phyloP scores from a whole-genome alignment of 345 rosid species.

The Psidium friedrichsthalianum region DNA sequence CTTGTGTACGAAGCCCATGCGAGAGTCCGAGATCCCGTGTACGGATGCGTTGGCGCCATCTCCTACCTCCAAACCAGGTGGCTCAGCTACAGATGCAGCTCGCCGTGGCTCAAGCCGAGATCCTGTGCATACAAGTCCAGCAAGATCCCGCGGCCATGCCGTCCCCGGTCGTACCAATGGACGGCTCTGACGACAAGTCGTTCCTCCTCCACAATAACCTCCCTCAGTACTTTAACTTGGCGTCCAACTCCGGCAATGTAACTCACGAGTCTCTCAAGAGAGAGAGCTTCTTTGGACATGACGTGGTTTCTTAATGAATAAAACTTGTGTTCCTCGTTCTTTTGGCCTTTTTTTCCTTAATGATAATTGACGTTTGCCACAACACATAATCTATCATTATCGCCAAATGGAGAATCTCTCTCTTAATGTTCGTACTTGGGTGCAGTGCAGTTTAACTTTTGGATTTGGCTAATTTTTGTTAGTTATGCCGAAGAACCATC shows the following conservation, averaged over 20 bases:
- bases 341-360: neutral
- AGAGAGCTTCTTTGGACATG: constrained; percentile 13
- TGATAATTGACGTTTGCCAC: neutral
- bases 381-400: neutral
- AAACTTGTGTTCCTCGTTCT: neutral
- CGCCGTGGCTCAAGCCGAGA: constrained; percentile 19
- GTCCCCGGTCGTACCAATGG: neutral
- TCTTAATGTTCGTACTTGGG: neutral
- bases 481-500: neutral
- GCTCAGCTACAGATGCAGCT: constrained; percentile 17
- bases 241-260: constrained; percentile 1
- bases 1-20: constrained; percentile 18
- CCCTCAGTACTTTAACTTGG: constrained; percentile 6
- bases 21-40: constrained; percentile 13
- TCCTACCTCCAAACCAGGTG: constrained; percentile 19
- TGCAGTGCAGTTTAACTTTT: neutral
- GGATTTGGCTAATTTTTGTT: neutral
- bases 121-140: constrained; percentile 16
- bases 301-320: constrained; percentile 10
- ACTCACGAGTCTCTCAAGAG: constrained; percentile 15
- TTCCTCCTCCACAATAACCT: constrained; percentile 1
- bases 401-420: neutral
- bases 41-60: constrained; percentile 15
- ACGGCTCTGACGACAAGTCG: neutral
- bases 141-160: constrained; percentile 7